A percentile compares a stretch with the other conserved stretches of the same genome.
phyloP scores from a whole-genome alignment of 345 rosid genomes.

The Lumnitzera racemosa region DNA sequence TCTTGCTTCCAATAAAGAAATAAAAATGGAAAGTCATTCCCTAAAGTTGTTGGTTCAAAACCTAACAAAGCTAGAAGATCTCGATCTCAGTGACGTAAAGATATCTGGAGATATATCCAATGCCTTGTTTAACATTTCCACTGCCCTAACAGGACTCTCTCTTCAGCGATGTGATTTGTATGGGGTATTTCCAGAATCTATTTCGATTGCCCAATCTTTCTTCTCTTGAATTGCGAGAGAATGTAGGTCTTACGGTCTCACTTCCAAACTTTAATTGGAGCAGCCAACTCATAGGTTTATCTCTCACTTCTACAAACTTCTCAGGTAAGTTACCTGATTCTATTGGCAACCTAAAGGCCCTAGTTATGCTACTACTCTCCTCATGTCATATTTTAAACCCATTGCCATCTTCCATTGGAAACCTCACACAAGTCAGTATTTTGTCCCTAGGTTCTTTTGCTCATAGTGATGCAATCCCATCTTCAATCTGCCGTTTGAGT shows the following conservation, averaged over 20 bases:
- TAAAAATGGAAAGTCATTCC: not conserved
- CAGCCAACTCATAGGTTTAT: too few relatives aligned
- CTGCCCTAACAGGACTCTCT: not conserved
- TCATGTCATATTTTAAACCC: not conserved
- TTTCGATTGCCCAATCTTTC: too few relatives aligned
- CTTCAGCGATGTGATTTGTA: not conserved
- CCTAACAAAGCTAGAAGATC: conserved; percentile 1
- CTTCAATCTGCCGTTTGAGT: not conserved
- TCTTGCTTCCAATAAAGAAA: not conserved
- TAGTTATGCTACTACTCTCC: not conserved
- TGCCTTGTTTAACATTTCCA: conserved; percentile 9
- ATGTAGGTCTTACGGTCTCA: too few relatives aligned
- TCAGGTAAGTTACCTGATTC: too few relatives aligned
- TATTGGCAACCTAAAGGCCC: not conserved
- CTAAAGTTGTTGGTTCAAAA: conserved; percentile 1
- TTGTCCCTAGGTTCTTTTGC: not conserved
- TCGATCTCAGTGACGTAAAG: not conserved
- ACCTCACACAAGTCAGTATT: not conserved
- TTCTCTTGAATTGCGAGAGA: too few relatives aligned
- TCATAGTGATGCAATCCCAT: not conserved
- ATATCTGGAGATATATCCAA: conserved; percentile 3
- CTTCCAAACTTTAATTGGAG: too few relatives aligned
- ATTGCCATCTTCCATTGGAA: not conserved
- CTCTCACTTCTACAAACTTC: too few relatives aligned
- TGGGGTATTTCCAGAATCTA: not conserved